Base-by-base conservation (phyloP, 2,329 filamentous ascomycete species). In the Xylaria multiplex region DNA sequence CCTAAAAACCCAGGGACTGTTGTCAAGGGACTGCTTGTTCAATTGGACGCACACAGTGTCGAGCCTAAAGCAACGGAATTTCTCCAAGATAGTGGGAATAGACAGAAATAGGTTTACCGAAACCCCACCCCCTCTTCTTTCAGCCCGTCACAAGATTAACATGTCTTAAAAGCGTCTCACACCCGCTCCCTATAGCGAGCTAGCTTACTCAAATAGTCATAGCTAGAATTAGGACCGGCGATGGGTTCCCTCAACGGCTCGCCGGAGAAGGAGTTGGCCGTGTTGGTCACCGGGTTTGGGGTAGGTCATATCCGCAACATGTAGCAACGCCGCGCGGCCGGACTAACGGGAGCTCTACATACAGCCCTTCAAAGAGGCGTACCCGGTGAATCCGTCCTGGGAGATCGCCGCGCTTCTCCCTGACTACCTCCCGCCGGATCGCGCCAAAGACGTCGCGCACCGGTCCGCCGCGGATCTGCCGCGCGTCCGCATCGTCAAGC, bases 371-470 rank as follows among this genome's bases (percentile, higher is more conserved):
- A 89, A 90, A 72, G 83, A 80, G n/a, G 81, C 90, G 50, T 89
- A 90, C 74, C 87, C 89, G 32, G 81, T 90, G 66, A 97, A 97
- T 76, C 92, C 93, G 8, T 93, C 93, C 2, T 94, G 88, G 85
- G 86, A 94, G 75, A 94, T 97, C 75, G 88, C 91, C 55, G 84
- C 83, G 30, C 82, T 81, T 22, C 86, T 96, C n/a, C 90, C 92
- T 3, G 78, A 85, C 2, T 85, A 86, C 71, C 85, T 94, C 5
- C 86, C 88, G 2, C 79, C 83, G 0, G 77, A 82, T 14, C 79
- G 81, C 57, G 77, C 77, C 69, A 85, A 84, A 73, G 78, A 80
- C 68, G 71, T 74, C 62, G 69, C 73, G 57, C 73, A 74, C 35
- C 71, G 81, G 68, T 71, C 81, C 57, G 56, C 74, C 16, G 27